Percentiles rank a stretch among this genome's conserved stretches.
phyloP scores from a whole-genome alignment of 1,139 yeast species.

The Candida buenavistaensis region DNA sequence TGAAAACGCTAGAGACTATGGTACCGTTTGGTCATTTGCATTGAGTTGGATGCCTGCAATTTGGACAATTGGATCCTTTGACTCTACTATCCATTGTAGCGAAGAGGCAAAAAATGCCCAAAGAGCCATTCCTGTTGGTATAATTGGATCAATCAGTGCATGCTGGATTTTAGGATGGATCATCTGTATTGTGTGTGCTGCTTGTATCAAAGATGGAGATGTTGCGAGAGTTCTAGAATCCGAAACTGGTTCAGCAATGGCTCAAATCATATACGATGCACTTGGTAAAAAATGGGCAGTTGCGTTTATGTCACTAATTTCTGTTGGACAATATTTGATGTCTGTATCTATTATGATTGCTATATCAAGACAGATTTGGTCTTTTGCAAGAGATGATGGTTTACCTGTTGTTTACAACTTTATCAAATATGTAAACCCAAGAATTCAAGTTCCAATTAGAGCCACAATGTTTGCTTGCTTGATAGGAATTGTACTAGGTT shows the following conservation, averaged over 20 bases:
- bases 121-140: slow-evolving; percentile 68
- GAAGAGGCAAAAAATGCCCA: slow-evolving; percentile 72
- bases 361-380: slow-evolving; percentile 41
- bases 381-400: slow-evolving; percentile 42
- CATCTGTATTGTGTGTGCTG: slow-evolving; percentile 53
- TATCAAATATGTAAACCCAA: slow-evolving; percentile 54
- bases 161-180: slow-evolving; percentile 66
- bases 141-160: slow-evolving; percentile 43
- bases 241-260: slow-evolving; percentile 56
- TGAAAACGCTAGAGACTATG: slow-evolving; percentile 58
- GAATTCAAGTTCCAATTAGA: slow-evolving; percentile 55
- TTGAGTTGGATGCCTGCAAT: slow-evolving; percentile 65
- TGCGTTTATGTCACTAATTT: slow-evolving; percentile 60
- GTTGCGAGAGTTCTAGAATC: slow-evolving; percentile 41
- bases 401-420: slow-evolving; percentile 42
- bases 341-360: slow-evolving; percentile 43
- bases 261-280: slow-evolving; percentile 65
- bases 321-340: slow-evolving; percentile 65
- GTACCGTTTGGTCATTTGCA: slow-evolving; percentile 65
- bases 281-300: slow-evolving; percentile 72
- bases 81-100: slow-evolving; percentile 69
- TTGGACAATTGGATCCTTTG: slow-evolving; percentile 70
- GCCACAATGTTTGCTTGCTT: slow-evolving; percentile 58
- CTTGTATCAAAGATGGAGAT: slow-evolving; percentile 55
- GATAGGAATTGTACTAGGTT: slow-evolving; percentile 51